Conservation (phyloP, 164 flowering plant species). For the Litsea cubeba region DNA sequence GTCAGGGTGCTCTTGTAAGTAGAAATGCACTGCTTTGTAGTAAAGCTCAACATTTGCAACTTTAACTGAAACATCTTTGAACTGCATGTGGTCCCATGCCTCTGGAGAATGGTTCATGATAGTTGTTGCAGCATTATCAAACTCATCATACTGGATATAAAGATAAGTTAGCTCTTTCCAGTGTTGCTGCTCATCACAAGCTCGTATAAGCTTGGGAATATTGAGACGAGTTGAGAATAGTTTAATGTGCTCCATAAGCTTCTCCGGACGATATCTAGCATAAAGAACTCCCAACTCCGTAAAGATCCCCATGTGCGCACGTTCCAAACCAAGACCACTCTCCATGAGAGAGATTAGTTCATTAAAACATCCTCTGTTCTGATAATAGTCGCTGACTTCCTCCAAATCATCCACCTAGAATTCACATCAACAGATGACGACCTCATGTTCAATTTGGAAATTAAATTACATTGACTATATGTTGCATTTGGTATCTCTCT, state of each 20-base stretch:
- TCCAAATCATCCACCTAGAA: slow-evolving; percentile 96
- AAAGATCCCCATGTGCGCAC: slow-evolving; percentile 99
- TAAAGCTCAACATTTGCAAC: slow-evolving; percentile 98
- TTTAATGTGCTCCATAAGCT: slow-evolving; percentile 99
- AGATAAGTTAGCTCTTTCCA: slow-evolving; percentile 97
- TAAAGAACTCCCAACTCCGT: slow-evolving; percentile 96
- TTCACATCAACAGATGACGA: slow-evolving; percentile 8
- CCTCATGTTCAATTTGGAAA: neutral
- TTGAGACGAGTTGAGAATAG: slow-evolving; percentile 90
- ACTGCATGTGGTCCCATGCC: slow-evolving; percentile 99
- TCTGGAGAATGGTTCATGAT: slow-evolving; percentile 99
- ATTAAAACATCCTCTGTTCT: slow-evolving; percentile 93
- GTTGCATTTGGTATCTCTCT: too few species aligned
- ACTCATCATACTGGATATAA: slow-evolving; percentile 96
- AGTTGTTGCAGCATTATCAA: slow-evolving; percentile 98
- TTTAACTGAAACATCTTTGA: slow-evolving; percentile 90
- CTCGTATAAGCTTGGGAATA: slow-evolving; percentile 93
- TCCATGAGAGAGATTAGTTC: slow-evolving; percentile 93
- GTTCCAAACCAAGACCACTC: slow-evolving; percentile 97
- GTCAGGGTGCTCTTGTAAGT: slow-evolving; percentile 97
- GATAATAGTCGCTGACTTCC: slow-evolving; percentile 95
- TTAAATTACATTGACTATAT: too few species aligned
- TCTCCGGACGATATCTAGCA: slow-evolving; percentile 97
- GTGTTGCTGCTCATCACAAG: slow-evolving; percentile 97
- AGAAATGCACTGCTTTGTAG: slow-evolving; percentile 97